Percentiles rank a stretch among this genome's conserved stretches.
Evolutionary conservation across 73 alveolate species (phyloP).

Genomic region (Tetrahymena thermophila): DNA sequence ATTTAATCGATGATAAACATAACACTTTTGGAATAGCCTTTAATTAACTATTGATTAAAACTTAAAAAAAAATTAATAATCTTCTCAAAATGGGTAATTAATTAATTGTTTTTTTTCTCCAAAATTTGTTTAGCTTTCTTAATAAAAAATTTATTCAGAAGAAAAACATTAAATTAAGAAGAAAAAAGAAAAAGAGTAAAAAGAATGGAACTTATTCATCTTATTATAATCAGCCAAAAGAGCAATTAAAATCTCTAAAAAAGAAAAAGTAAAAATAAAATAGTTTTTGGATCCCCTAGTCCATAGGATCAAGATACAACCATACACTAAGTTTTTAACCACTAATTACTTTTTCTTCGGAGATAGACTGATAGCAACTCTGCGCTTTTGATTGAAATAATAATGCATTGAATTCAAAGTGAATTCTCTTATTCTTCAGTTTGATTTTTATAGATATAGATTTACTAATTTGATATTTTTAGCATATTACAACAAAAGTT

Average conservation of each 20-base stretch:
- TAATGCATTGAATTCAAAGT: neutral
- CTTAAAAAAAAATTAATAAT: too few relatives aligned
- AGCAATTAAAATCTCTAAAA: neutral
- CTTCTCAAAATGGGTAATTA: too few relatives aligned
- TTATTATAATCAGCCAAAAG: neutral
- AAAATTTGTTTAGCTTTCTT: neutral
- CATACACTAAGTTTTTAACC: neutral
- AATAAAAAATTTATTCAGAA: too few relatives aligned
- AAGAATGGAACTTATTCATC: neutral
- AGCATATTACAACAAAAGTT: neutral
- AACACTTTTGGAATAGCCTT: too few relatives aligned
- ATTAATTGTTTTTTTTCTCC: neutral
- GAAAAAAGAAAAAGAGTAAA: neutral
- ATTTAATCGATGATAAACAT: too few relatives aligned
- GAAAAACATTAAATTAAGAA: neutral
- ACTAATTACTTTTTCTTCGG: neutral
- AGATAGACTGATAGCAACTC: neutral
- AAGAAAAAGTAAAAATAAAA: neutral
- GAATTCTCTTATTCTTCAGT: neutral
- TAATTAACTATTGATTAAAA: too few relatives aligned
- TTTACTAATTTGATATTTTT: neutral
- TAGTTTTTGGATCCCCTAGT: neutral
- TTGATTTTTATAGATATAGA: neutral
- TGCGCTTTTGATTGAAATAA: neutral
- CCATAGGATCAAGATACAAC: constrained; percentile 3